Conservation (phyloP, 371 early-diverging fungal genomes). For the Mortierella sp. region DNA sequence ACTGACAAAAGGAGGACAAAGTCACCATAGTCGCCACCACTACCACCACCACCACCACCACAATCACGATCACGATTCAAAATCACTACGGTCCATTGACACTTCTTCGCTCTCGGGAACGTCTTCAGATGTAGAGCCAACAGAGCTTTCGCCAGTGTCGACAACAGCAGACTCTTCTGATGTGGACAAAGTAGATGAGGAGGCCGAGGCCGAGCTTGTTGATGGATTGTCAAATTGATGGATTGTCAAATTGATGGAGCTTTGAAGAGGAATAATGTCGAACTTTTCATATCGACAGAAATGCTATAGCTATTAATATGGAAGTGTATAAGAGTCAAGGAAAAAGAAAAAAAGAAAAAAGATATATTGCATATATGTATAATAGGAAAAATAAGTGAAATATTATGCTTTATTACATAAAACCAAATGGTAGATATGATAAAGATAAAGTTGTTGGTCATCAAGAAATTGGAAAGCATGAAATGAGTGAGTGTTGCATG, state of each 20-base stretch:
- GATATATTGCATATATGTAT: neutral
- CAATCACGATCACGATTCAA: slow-evolving; percentile 3
- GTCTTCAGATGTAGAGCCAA: slow-evolving; percentile 23
- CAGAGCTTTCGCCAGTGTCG: slow-evolving; percentile 36
- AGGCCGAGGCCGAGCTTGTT: neutral
- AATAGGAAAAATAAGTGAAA: neutral
- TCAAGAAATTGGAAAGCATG: no score
- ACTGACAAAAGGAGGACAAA: neutral
- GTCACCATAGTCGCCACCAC: neutral
- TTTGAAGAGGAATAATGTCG: neutral
- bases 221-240: neutral
- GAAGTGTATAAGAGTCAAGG: neutral
- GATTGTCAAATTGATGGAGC: neutral
- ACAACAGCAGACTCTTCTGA: slow-evolving; percentile 17
- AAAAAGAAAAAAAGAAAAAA: slow-evolving; percentile 10
- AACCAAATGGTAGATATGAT: neutral
- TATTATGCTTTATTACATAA: neutral
- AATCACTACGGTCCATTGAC: slow-evolving; percentile 32
- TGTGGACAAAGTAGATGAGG: slow-evolving; percentile 9
- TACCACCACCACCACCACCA: neutral
- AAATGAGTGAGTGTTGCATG: no score
- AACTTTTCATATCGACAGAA: no score
- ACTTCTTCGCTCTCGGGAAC: slow-evolving; percentile 22
- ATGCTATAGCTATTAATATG: no score
- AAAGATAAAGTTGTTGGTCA: neutral